Evolutionary conservation across 2,329 filamentous ascomycete species (phyloP).

Genomic region (Colletotrichum truncatum): DNA sequence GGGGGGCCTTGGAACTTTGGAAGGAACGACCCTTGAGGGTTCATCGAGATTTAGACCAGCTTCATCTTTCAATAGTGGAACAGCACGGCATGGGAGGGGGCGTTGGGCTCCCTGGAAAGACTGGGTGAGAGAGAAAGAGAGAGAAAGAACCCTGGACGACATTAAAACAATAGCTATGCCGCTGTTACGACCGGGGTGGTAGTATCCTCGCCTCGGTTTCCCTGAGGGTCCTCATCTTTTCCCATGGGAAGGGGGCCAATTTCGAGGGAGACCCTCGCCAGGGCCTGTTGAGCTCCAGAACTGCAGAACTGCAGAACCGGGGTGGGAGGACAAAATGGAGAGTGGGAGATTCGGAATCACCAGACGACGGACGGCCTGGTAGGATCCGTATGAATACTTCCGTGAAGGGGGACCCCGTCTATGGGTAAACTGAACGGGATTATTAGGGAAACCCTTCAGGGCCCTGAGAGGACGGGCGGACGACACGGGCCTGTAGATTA

Average conservation of each 20-base stretch:
- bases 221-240: not conserved
- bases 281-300: not conserved
- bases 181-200: not conserved
- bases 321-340: too few species aligned
- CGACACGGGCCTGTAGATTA: conserved; percentile 31
- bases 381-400: too few species aligned
- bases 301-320: too few species aligned
- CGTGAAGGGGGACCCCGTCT: too few species aligned
- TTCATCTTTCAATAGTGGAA: not conserved
- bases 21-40: not conserved
- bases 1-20: conserved; percentile 10
- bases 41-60: not conserved
- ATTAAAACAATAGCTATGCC: not conserved
- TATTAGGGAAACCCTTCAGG: not conserved
- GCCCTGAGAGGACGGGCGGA: conserved; percentile 18
- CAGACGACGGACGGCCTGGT: too few species aligned
- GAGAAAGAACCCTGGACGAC: too few species aligned
- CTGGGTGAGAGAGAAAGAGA: too few species aligned
- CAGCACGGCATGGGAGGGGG: not conserved
- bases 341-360: too few species aligned
- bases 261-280: not conserved
- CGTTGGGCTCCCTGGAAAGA: not conserved
- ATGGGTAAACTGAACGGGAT: not conserved
- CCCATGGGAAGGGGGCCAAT: not conserved
- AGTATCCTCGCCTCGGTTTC: not conserved